Percentiles rank a stretch among this genome's conserved stretches.
Conservation (phyloP, 1,284 basidiomycete genomes). For the Fomitopsis betulina region DNA sequence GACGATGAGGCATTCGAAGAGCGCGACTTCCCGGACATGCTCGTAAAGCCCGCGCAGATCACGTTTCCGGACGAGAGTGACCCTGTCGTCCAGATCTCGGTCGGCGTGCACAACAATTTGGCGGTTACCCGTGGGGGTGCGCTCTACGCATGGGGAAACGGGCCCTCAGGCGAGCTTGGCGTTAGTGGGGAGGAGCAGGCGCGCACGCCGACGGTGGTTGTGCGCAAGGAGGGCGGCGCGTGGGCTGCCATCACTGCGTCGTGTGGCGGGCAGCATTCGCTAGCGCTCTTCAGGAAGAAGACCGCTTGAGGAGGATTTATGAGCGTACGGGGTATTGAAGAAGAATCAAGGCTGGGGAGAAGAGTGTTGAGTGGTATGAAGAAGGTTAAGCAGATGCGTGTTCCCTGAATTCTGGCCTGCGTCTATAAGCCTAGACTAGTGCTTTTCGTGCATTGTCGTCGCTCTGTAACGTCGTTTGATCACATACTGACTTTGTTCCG, state of each 20-base stretch:
- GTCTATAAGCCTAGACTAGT: background rate
- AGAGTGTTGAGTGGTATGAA: background rate
- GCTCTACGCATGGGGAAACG: slow-evolving; percentile 84
- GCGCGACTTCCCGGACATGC: slow-evolving; percentile 45
- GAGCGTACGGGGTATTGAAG: background rate
- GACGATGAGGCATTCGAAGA: slow-evolving; percentile 55
- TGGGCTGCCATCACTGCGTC: slow-evolving; percentile 58
- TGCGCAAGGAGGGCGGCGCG: slow-evolving; percentile 62
- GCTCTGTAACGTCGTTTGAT: background rate
- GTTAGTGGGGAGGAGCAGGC: slow-evolving; percentile 55
- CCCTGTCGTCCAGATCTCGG: slow-evolving; percentile 70
- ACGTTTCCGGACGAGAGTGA: slow-evolving; percentile 57
- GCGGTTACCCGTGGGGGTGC: slow-evolving; percentile 76
- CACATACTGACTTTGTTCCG: background rate
- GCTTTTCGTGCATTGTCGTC: background rate
- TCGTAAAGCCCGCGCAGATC: slow-evolving; percentile 58
- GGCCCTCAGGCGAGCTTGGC: slow-evolving; percentile 66
- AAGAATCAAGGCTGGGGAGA: no score
- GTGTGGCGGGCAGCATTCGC: slow-evolving; percentile 70
- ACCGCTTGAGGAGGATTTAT: background rate
- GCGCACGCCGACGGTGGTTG: slow-evolving; percentile 54
- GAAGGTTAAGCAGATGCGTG: background rate
- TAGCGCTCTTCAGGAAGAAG: slow-evolving; percentile 58
- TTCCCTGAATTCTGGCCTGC: background rate
- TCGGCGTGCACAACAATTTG: slow-evolving; percentile 78